phyloP scores from a whole-genome alignment of 2,329 filamentous ascomycete species.

The Pleomassaria siparia region DNA sequence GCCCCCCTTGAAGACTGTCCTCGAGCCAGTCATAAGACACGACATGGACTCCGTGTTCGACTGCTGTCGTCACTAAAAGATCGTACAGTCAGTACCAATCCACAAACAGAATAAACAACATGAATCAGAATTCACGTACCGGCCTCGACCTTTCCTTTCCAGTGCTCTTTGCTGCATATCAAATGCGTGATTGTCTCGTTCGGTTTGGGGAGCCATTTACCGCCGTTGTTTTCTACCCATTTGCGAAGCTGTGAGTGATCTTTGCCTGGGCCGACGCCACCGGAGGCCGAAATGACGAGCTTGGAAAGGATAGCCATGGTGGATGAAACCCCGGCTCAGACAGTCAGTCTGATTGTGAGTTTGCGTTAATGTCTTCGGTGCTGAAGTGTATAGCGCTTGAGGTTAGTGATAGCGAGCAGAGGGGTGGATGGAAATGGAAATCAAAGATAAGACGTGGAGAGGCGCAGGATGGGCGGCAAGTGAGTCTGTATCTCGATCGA shows the following conservation, averaged over 20 bases:
- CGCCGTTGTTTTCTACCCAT: constrained; percentile 68
- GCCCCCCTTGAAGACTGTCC: constrained; percentile 48
- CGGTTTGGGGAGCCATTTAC: constrained; percentile 56
- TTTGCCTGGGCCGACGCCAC: constrained; percentile 54
- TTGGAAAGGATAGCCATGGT: constrained; percentile 52
- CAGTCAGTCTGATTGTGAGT: not conserved
- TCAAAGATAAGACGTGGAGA: too few species aligned
- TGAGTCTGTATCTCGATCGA: not conserved
- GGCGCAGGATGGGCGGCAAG: too few species aligned
- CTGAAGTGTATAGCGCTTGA: too few species aligned
- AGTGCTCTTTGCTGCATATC: constrained; percentile 65
- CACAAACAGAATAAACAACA: too few species aligned
- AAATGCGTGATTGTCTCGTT: constrained; percentile 68
- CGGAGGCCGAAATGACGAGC: constrained; percentile 59
- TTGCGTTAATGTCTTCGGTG: too few species aligned
- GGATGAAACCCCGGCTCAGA: not conserved
- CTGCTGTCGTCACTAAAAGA: constrained; percentile 27
- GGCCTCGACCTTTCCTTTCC: constrained; percentile 50
- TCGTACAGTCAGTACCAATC: too few species aligned
- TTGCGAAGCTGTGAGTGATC: constrained; percentile 56
- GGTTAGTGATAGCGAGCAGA: too few species aligned
- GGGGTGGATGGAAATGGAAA: too few species aligned
- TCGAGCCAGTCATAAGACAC: constrained; percentile 50
- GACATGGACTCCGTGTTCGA: constrained; percentile 28
- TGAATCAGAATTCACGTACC: constrained; percentile 34